Percentiles rank a stretch among this genome's conserved stretches.
Evolutionary conservation across 163 green algal genomes (phyloP).

Genomic region (Chloromonas sp.): DNA sequence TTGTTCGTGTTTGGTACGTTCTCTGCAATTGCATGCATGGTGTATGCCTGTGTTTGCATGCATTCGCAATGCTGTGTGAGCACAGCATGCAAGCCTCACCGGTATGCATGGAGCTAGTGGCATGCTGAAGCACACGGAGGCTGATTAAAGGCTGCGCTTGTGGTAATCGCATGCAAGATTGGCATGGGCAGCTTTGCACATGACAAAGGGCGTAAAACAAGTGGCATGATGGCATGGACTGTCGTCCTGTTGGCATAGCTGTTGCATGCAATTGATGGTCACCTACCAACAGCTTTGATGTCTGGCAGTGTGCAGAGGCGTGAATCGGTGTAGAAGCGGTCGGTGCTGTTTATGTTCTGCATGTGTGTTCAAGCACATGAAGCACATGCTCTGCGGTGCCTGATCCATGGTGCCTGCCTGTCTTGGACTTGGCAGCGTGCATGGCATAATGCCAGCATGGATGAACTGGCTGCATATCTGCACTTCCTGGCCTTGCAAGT

Average conservation of each 20-base stretch:
- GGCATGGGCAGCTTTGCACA: too few species aligned
- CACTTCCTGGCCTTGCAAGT: neutral
- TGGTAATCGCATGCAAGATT: too few species aligned
- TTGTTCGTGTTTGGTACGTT: neutral
- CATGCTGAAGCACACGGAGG: too few species aligned
- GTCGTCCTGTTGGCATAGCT: neutral
- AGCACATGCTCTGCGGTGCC: too few species aligned
- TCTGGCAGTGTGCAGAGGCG: constrained; percentile 13
- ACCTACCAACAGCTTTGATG: neutral
- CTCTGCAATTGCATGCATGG: neutral
- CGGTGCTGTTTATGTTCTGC: constrained; percentile 10
- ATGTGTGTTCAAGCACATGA: neutral
- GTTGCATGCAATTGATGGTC: neutral
- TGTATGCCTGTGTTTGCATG: neutral
- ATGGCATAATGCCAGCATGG: neutral
- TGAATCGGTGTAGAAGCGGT: constrained; percentile 10
- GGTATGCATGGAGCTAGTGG: too few species aligned
- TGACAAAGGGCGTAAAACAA: neutral
- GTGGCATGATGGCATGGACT: neutral
- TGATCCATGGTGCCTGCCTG: neutral
- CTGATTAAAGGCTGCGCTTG: too few species aligned
- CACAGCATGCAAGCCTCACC: neutral
- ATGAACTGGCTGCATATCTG: neutral
- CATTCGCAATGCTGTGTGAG: neutral
- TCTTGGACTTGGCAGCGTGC: neutral